Evolutionary conservation across 805 yeast species (phyloP), one percentile per base, ranked within the genome.

Genomic region (Candida easanensis): DNA sequence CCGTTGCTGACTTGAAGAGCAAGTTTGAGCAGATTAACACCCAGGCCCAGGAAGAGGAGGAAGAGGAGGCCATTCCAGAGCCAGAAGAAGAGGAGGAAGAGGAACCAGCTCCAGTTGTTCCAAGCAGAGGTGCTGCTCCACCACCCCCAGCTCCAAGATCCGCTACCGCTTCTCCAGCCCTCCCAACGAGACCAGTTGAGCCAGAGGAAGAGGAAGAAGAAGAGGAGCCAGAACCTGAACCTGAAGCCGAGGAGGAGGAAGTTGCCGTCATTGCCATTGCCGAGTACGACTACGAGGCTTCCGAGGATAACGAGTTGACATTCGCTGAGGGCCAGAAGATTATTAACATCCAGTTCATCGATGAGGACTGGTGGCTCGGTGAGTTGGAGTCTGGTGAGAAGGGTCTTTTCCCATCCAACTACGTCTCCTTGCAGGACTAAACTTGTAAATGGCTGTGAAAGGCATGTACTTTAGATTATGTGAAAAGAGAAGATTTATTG

Each of bases 291-390:
- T 90, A 91, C 62, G 96, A 84, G 39, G 96, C 95, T 25, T 83
- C 83, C 21, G 99, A 93, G 66, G 96, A 84, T 51, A 93, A 90
- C 59, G 99, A 93, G 67, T 72, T 93, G 46, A 76, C 80, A 3
- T 93, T 93, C 63, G 76, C 70, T 19, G 96, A 88, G 60, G 95
- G 91, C 41, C 98, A 88, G 53, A 57, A 73, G 46, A 88, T 93
- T 49, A 70, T 79, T 16, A 85, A 88, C 46, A 84, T 93, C 49
- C 95, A 89, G 54, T 85, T 87, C 63, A 84, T 87, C 15, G 96
- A 89, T 56, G 96, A 88, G 36, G 96, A 88, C 61, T 93, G 99
- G 99, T 93, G 98, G 98, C 73, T 84, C 42, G 99, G 99, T 39
- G 80, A 78, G 49, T 73, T 82, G 54, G 73, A 65, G 45, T 68